A percentile compares a stretch with the other conserved stretches of the same genome.
These are phyloP conservation scores for Cystofilobasidium ferigula DNA, from an alignment of 768 basidiomycete species.

Conservation along the genomic window DNA sequence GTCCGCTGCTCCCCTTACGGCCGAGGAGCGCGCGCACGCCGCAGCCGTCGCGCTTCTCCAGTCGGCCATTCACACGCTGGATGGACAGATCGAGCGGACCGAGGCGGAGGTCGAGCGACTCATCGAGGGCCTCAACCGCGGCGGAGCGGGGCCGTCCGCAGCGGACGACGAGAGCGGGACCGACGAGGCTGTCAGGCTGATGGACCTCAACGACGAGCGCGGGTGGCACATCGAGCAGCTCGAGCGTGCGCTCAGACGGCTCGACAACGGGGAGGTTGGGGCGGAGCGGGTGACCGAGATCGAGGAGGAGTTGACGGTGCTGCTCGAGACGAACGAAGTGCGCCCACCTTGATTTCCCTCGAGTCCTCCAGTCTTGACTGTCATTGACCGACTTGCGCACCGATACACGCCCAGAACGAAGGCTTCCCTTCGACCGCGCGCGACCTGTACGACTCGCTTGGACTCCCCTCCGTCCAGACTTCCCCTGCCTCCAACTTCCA, in stretches of 20 bases:
- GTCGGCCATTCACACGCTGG: background rate
- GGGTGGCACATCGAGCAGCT: background rate
- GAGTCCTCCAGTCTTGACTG: no score
- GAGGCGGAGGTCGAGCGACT: background rate
- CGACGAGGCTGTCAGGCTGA: background rate
- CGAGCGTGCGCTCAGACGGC: background rate
- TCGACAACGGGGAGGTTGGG: background rate
- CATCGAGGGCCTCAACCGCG: background rate
- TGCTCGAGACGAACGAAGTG: background rate
- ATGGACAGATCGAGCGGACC: background rate
- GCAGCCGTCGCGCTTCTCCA: background rate
- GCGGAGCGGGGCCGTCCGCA: no score
- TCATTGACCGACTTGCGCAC: no score
- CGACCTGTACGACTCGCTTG: no score
- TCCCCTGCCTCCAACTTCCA: no score
- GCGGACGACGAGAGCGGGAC: background rate
- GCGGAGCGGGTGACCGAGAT: background rate
- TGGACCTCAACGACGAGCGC: background rate
- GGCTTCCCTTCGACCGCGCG: no score
- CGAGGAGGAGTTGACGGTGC: background rate
- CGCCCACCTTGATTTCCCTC: no score
- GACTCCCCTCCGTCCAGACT: no score
- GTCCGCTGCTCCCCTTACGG: background rate
- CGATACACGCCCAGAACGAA: no score
- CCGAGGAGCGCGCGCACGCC: background rate